Evolutionary conservation across 176 grass and related monocot genomes (phyloP), one percentile per base, ranked within the genome.

Genomic region (Canna indica): DNA sequence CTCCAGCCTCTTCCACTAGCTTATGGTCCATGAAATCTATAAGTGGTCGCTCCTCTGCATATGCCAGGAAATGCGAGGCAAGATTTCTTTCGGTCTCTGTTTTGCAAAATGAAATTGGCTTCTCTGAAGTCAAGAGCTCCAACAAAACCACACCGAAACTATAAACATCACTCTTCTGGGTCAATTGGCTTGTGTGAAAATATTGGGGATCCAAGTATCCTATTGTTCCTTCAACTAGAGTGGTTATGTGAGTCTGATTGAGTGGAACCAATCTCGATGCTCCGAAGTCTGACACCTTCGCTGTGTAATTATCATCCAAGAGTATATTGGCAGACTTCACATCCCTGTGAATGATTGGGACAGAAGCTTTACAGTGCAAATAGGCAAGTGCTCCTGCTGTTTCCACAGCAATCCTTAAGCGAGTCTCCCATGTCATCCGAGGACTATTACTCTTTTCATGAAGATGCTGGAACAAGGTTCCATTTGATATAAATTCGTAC

Each of bases 191-290:
- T 11, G 80, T 87, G 36, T 72, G 11, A 38, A 82, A 87, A 29
- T 82, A 82, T 30, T 87, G 76, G 6, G 84, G 84, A 25, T 87
- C 84, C 64, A 87, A 59, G 69, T 82, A 82, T 38, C 80, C 84
- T 5, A 87, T 30, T 18, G 84, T 87, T 5, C 75, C 84, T 76
- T 87, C 80, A 36, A 87, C 79, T 8, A 79, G 28, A 12, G 84
- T 87, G 29, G 84, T 82, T 29, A 86, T 34, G 56, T 86, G 83
- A 61, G 83, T 86, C 12, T 76, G 53, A 34, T 86, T 57, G 36
- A 71, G 67, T 27, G 83, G 78, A 11, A 81, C 59, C 0, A 80
- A 50, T 64, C 83, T 86, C 3, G 83, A 86, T 47, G 69, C 79
- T 2, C 83, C 83, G 35, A 86, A 81, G 64, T 86, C 79, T 18